Evolutionary conservation across 2,329 filamentous ascomycete genomes (phyloP).

Genomic region (Dactylellina drechsleri): DNA sequence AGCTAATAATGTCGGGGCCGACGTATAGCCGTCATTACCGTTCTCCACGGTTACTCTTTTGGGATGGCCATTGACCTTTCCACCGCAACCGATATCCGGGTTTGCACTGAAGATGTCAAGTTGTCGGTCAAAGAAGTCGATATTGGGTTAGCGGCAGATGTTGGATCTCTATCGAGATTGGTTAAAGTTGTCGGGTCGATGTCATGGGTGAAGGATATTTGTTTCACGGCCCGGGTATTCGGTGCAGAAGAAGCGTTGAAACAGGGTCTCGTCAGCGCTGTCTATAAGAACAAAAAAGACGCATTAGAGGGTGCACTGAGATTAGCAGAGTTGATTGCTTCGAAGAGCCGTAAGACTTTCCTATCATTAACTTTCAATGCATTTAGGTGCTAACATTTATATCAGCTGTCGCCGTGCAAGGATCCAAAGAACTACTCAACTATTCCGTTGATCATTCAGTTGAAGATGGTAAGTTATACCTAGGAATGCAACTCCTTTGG

Average conservation of each 20-base stretch:
- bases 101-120: conserved; percentile 70
- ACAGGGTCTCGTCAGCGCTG: conserved; percentile 76
- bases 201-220: conserved; percentile 83
- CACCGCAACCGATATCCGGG: conserved; percentile 75
- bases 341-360: conserved; percentile 72
- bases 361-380: not conserved
- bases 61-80: conserved; percentile 81
- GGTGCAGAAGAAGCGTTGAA: conserved; percentile 73
- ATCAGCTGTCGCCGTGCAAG: conserved; percentile 77
- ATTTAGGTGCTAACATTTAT: conserved; percentile 3
- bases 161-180: conserved; percentile 77
- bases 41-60: conserved; percentile 79
- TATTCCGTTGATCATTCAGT: conserved; percentile 81
- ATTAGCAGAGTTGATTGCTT: conserved; percentile 73
- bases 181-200: conserved; percentile 77
- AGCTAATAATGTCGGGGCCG: not conserved
- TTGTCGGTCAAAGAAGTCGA: conserved; percentile 84
- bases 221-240: conserved; percentile 76
- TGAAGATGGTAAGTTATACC: conserved; percentile 72
- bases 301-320: conserved; percentile 72
- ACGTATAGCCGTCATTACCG: conserved; percentile 76
- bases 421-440: conserved; percentile 87
- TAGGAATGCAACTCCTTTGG: not conserved
- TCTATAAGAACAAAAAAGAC: conserved; percentile 72
- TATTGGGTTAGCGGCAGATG: conserved; percentile 81